phyloP scores from a whole-genome alignment of 2,329 filamentous ascomycete genomes.

The Westerdykella sp. region DNA sequence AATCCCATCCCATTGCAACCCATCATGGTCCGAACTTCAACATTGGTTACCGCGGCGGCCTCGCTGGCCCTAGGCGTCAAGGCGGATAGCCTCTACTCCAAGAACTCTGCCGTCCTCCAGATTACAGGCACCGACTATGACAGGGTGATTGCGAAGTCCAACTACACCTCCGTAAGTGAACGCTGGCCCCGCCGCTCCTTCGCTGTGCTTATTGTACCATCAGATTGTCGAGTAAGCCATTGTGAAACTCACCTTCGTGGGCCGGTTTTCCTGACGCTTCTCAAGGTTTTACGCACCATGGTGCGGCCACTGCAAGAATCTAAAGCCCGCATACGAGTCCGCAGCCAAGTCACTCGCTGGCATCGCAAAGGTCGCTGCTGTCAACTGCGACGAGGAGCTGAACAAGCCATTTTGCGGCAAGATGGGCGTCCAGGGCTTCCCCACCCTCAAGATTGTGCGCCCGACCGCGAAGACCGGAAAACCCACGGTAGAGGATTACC shows the following conservation, averaged over 20 bases:
- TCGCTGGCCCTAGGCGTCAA: slow-evolving; percentile 61
- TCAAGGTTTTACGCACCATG: slow-evolving; percentile 94
- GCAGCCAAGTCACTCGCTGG: slow-evolving; percentile 84
- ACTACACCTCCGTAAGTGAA: slow-evolving; percentile 76
- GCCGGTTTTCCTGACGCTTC: neutral
- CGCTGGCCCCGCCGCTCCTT: slow-evolving; percentile 3
- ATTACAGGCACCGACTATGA: slow-evolving; percentile 74
- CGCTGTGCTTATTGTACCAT: slow-evolving; percentile 3
- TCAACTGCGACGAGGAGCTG: slow-evolving; percentile 88
- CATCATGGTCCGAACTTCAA: slow-evolving; percentile 33
- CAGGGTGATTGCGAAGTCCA: slow-evolving; percentile 76
- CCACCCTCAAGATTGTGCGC: slow-evolving; percentile 87
- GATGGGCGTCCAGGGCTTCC: slow-evolving; percentile 90
- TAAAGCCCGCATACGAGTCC: slow-evolving; percentile 94
- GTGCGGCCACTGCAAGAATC: slow-evolving; percentile 95
- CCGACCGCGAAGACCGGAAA: slow-evolving; percentile 75
- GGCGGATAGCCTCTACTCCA: slow-evolving; percentile 72
- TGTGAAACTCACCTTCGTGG: neutral
- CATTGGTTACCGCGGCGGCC: slow-evolving; percentile 48
- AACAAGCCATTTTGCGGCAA: slow-evolving; percentile 83
- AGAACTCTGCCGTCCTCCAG: slow-evolving; percentile 81
- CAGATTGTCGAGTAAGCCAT: slow-evolving; percentile 38
- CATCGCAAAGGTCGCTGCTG: slow-evolving; percentile 85
- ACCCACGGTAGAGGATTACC: slow-evolving; percentile 84
- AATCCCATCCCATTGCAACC: slow-evolving; percentile 2